These are phyloP conservation scores for Macrocystidia cucumis DNA, from an alignment of 1,284 basidiomycete genomes.

Conservation along the genomic window DNA sequence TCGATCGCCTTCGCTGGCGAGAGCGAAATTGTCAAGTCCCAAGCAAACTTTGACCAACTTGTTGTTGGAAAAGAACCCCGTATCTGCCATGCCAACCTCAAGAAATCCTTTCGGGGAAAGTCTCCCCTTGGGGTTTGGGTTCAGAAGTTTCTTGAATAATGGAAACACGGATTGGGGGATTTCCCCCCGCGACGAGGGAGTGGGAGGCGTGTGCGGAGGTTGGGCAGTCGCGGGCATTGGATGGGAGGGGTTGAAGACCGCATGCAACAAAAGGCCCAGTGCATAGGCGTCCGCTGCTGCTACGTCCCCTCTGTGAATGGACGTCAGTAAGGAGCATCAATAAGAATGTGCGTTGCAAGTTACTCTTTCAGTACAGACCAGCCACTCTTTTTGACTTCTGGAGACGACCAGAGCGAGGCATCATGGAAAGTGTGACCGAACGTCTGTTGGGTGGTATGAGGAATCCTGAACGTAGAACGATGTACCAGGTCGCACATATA, in stretches of 20 bases:
- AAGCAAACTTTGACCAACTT: conserved; percentile 80
- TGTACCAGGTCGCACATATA: conserved; percentile 57
- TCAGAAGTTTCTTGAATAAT: conserved; percentile 81
- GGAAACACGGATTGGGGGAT: conserved; percentile 79
- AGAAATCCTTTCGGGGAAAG: conserved; percentile 75
- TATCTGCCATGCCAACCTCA: conserved; percentile 71
- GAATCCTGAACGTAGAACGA: conserved; percentile 1
- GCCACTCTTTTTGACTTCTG: conserved; percentile 89
- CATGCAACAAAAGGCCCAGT: conserved; percentile 78
- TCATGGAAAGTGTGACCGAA: conserved; percentile 64
- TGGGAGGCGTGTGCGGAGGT: conserved; percentile 68
- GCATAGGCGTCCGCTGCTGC: conserved; percentile 80
- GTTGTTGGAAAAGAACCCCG: conserved; percentile 85
- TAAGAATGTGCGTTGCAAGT: conserved; percentile 15
- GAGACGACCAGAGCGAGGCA: conserved; percentile 54
- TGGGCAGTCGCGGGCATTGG: conserved; percentile 63
- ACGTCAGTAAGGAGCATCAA: conserved; percentile 7
- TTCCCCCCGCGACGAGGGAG: conserved; percentile 65
- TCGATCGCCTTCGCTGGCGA: conserved; percentile 83
- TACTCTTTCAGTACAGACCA: conserved; percentile 84
- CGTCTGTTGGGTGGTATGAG: conserved; percentile 36
- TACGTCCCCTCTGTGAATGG: conserved; percentile 49
- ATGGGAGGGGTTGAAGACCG: conserved; percentile 78
- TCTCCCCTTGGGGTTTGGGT: conserved; percentile 79
- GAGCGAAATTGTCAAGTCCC: conserved; percentile 82